Base-by-base conservation (phyloP, 2,329 filamentous ascomycete genomes). In the Phialophora tarda region DNA sequence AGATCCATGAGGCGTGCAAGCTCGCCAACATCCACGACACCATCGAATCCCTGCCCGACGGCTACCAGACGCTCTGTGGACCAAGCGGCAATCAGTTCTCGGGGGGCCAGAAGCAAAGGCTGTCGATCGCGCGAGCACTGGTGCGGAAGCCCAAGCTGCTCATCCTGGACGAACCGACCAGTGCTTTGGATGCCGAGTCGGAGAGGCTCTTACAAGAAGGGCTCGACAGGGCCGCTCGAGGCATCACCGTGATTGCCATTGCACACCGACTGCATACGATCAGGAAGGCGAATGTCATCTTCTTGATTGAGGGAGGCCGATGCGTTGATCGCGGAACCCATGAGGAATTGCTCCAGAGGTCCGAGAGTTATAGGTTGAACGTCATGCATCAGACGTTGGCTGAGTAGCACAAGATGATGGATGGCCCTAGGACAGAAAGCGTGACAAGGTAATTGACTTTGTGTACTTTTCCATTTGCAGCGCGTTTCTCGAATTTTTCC, bases 301-400 rank as follows among this genome's bases (percentile, higher is more conserved):
- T 96, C 24, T 67, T 80, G 24, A 78, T 85, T 24, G 83, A 86
- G 64, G 79, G 77, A 73, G 94, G 94, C 5, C 85, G 86, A 66
- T 87, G 97, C 48, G 90, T 95, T 1, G 94, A 97, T 81, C 85
- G 86, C 72, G 94, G 94, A 5, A 92, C 87, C 7, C 94, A 98
- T 76, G 74, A 80, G 0, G 90, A 92, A 74, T 76, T 93, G 73
- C 87, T 91, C 85, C 84, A 82, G 71, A 84, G 83, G 75, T 87
- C 88, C 69, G 90, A 90, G 4, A 84, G 89, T 55, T 94, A 94
- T 74, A 88, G 62, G 17, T 26, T 53, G 26, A 68, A 64, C 48
- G 65, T 61, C 4, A 61, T 62, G 51, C 32, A 58, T 3, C 66
- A 68, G 59, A 65, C 63, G n/a, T 17, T 63, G 53, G 56, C 34